Conservation (phyloP, 2,329 filamentous ascomycete genomes). For the Ophiocordyceps camponoti-rufipedis region DNA sequence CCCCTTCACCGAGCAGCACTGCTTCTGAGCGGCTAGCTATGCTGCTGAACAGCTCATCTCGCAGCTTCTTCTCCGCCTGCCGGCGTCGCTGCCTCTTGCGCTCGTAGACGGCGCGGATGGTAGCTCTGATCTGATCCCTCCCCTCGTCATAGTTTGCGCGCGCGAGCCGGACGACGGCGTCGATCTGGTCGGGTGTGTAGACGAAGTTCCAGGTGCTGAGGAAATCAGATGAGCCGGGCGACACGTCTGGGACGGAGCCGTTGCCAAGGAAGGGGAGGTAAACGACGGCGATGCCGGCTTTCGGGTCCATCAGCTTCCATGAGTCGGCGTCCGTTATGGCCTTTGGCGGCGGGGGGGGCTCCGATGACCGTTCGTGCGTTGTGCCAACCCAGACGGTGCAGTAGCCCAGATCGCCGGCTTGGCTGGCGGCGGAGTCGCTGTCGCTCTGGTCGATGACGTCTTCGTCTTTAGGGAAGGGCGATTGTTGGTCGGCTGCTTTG, state of each 20-base stretch:
- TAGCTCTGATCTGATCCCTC: conserved; percentile 55
- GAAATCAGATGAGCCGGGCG: conserved; percentile 68
- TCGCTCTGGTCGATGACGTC: conserved; percentile 14
- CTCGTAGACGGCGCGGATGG: conserved; percentile 80
- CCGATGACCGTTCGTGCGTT: conserved; percentile 48
- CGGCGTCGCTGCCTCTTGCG: conserved; percentile 59
- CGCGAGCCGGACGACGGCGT: conserved; percentile 66
- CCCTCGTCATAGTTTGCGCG: conserved; percentile 77
- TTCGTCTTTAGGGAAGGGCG: conserved; percentile 11
- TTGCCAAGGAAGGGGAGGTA: conserved; percentile 87
- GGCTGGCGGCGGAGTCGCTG: conserved; percentile 10
- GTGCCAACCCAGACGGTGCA: conserved; percentile 93
- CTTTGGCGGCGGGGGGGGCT: conserved; percentile 31
- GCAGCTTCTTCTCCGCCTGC: conserved; percentile 25
- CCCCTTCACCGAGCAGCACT: conserved; percentile 41
- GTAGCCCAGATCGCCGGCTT: conserved; percentile 54
- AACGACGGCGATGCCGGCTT: conserved; percentile 73
- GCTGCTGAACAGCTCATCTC: conserved; percentile 22
- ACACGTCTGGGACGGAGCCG: conserved; percentile 58
- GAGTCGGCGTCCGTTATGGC: conserved; percentile 43
- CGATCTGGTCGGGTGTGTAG: conserved; percentile 80
- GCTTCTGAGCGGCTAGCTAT: conserved; percentile 30
- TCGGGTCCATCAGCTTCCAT: conserved; percentile 49
- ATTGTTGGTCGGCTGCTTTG: conserved; percentile 22
- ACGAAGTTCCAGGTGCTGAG: conserved; percentile 97